These are phyloP conservation scores for Phytopythium cucurbitacearum DNA, from an alignment of 352 stramenopile genomes.

Conservation along the genomic window DNA sequence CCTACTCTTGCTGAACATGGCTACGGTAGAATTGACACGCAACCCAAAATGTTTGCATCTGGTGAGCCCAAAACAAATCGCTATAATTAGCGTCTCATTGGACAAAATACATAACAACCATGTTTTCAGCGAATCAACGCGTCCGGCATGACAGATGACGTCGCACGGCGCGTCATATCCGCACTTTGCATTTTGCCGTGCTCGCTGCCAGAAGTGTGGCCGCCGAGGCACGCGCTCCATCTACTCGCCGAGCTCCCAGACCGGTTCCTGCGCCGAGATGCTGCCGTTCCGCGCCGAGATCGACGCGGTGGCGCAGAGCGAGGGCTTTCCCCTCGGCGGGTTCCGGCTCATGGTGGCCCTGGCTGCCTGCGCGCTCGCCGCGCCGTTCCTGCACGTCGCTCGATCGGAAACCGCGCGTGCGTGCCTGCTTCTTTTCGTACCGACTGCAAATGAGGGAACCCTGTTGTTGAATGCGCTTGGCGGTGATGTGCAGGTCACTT, in stretches of 20 bases:
- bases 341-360: slow-evolving; percentile 80
- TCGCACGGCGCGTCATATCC: slow-evolving; percentile 15
- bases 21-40: background rate
- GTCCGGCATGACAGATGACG: background rate
- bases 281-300: slow-evolving; percentile 60
- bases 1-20: background rate
- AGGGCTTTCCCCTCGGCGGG: slow-evolving; percentile 71
- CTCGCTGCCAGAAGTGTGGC: too few species aligned
- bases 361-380: slow-evolving; percentile 54
- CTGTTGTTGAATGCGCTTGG: background rate
- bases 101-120: too few species aligned
- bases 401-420: slow-evolving; percentile 56
- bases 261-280: slow-evolving; percentile 16
- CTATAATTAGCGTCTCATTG: too few species aligned
- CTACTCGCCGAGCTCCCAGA: too few species aligned
- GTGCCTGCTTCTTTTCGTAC: slow-evolving; percentile 6
- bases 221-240: too few species aligned
- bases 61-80: too few species aligned
- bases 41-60: too few species aligned
- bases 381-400: slow-evolving; percentile 58
- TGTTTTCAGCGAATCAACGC: slow-evolving; percentile 32
- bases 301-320: slow-evolving; percentile 56
- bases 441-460: too few species aligned
- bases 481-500: slow-evolving; percentile 42
- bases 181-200: background rate